phyloP scores from a whole-genome alignment of 768 basidiomycete species.

The Hebeloma cylindrosporum region DNA sequence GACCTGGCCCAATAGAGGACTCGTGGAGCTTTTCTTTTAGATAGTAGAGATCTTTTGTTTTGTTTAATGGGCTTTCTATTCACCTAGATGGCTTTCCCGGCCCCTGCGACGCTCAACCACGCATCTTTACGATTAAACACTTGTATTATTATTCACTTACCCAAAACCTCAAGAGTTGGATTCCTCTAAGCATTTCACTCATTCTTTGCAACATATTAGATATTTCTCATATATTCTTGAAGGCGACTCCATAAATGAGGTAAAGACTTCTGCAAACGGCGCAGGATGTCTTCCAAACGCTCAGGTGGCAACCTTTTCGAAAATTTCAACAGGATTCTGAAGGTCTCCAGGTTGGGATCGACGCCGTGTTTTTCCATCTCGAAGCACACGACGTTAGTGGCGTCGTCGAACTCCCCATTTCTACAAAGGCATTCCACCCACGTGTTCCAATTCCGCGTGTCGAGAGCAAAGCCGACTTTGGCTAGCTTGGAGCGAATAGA shows the following conservation, averaged over 20 bases:
- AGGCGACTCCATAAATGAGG: constrained; percentile 38
- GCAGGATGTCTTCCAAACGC: constrained; percentile 36
- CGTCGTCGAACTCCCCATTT: constrained; percentile 62
- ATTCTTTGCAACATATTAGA: constrained; percentile 8
- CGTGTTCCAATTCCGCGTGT: constrained; percentile 73
- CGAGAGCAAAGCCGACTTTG: constrained; percentile 50
- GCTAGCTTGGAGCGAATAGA: constrained; percentile 55
- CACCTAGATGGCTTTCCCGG: constrained; percentile 48
- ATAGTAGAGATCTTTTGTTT: constrained; percentile 17
- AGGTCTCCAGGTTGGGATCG: constrained; percentile 48
- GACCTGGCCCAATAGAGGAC: constrained; percentile 49
- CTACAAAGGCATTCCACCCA: constrained; percentile 89
- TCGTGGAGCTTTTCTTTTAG: constrained; percentile 14
- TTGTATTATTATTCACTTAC: constrained; percentile 29
- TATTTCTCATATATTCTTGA: constrained; percentile 21
- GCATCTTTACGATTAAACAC: constrained; percentile 30
- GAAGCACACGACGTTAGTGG: constrained; percentile 58
- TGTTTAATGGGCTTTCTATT: constrained; percentile 43
- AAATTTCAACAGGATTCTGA: constrained; percentile 56
- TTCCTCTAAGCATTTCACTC: not conserved
- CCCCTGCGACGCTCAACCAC: constrained; percentile 69
- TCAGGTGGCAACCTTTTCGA: constrained; percentile 32
- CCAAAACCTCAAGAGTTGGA: constrained; percentile 17
- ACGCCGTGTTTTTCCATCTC: constrained; percentile 59
- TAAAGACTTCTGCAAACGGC: constrained; percentile 41